Conservation (phyloP, 2,329 filamentous ascomycete species). For the Aspergillus sojae region DNA sequence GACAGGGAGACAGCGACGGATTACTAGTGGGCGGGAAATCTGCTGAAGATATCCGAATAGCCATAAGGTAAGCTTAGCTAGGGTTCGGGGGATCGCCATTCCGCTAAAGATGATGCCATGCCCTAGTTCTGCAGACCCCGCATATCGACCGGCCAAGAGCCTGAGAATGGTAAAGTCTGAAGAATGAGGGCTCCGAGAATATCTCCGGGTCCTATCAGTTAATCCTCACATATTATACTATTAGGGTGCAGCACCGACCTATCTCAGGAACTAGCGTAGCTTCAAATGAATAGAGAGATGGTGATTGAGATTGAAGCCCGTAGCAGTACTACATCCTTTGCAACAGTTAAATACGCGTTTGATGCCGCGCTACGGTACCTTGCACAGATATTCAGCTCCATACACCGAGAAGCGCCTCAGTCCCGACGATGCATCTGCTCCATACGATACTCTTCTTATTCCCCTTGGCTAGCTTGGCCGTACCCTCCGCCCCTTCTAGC, state of each 20-base stretch:
- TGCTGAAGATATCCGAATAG: background rate
- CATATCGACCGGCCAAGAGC: background rate
- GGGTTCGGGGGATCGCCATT: background rate
- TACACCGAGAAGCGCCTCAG: background rate
- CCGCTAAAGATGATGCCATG: background rate
- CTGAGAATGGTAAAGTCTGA: background rate
- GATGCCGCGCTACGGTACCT: background rate
- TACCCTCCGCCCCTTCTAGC: background rate
- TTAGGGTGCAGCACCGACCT: too few relatives aligned
- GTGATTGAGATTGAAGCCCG: too few relatives aligned
- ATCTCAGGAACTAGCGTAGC: background rate
- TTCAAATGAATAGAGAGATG: background rate
- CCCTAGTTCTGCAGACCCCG: background rate
- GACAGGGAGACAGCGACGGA: too few relatives aligned
- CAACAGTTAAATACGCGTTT: background rate
- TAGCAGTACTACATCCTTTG: background rate
- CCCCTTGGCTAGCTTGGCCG: background rate
- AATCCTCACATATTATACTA: background rate
- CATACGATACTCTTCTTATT: background rate
- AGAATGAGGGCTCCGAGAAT: background rate
- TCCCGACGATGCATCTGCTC: background rate
- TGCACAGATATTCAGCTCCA: background rate
- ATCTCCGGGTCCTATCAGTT: background rate
- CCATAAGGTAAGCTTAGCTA: background rate
- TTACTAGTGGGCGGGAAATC: background rate